These are phyloP conservation scores for Suhomyces sp. DNA, from an alignment of 805 yeast species.

Conservation along the genomic window DNA sequence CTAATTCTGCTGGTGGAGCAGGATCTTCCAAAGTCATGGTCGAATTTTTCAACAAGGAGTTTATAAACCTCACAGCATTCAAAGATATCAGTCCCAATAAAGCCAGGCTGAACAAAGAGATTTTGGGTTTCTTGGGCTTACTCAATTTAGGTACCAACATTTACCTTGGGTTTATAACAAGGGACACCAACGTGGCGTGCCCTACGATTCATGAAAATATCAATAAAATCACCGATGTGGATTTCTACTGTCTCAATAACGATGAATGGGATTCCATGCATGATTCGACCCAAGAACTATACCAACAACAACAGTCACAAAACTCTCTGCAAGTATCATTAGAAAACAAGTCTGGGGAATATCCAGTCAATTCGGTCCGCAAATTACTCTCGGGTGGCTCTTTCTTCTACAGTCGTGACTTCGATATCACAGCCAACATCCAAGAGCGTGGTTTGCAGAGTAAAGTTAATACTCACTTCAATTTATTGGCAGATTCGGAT, in stretches of 20 bases:
- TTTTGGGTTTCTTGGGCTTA: conserved; percentile 64
- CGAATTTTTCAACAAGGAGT: conserved; percentile 49
- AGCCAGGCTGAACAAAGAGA: conserved; percentile 20
- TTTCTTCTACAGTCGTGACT: conserved; percentile 48
- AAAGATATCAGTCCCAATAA: conserved; percentile 41
- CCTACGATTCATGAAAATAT: conserved; percentile 56
- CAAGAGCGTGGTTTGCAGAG: conserved; percentile 44
- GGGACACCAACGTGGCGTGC: conserved; percentile 55
- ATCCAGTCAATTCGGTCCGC: conserved; percentile 46
- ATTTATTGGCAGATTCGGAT: conserved; percentile 34
- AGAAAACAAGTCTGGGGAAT: conserved; percentile 22
- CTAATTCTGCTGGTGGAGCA: conserved; percentile 8
- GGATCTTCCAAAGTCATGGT: conserved; percentile 39
- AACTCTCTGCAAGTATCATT: background rate
- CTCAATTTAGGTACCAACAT: conserved; percentile 52
- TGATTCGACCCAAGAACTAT: no score
- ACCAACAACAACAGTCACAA: conserved; percentile 1
- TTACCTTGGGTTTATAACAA: conserved; percentile 59
- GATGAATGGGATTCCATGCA: conserved; percentile 49
- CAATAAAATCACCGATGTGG: conserved; percentile 55
- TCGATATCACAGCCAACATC: conserved; percentile 45
- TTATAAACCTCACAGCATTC: conserved; percentile 40
- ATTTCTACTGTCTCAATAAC: conserved; percentile 62
- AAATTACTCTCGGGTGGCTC: conserved; percentile 46
- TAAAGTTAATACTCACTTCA: conserved; percentile 15